Percentiles rank a stretch among this genome's conserved stretches.
Conservation (phyloP, 2,329 filamentous ascomycete genomes). For the Fusarium devonianum region DNA sequence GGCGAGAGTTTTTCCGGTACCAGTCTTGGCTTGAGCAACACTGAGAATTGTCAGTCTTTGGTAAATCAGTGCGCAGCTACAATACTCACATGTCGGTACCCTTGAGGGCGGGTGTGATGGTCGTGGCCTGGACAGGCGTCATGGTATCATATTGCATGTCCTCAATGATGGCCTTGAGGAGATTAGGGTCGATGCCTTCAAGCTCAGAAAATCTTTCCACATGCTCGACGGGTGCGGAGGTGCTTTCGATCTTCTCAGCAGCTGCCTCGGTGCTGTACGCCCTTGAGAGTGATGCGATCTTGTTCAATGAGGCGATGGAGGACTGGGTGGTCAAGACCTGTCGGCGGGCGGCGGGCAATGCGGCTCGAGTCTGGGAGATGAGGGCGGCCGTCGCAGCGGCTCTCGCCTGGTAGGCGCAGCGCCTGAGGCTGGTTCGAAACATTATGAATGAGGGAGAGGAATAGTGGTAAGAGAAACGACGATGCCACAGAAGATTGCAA, state of each 20-base stretch:
- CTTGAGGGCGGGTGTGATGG: constrained; percentile 79
- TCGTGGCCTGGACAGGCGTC: constrained; percentile 90
- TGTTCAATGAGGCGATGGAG: constrained; percentile 29
- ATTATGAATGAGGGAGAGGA: constrained; percentile 31
- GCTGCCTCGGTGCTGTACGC: constrained; percentile 52
- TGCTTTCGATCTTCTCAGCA: constrained; percentile 34
- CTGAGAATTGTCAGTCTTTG: constrained; percentile 45
- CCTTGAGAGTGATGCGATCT: constrained; percentile 40
- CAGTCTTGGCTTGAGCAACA: constrained; percentile 93
- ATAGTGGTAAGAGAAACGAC: constrained; percentile 2
- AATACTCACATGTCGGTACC: constrained; percentile 82
- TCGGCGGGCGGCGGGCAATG: constrained; percentile 38
- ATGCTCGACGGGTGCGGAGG: constrained; percentile 32
- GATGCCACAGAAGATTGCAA: constrained; percentile 18
- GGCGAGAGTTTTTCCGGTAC: constrained; percentile 94
- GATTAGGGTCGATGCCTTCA: constrained; percentile 63
- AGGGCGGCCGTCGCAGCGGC: constrained; percentile 41
- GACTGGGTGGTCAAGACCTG: constrained; percentile 31
- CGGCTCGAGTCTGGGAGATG: constrained; percentile 41
- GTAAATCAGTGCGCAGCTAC: neutral
- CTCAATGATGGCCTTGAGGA: constrained; percentile 73
- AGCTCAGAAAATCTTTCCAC: constrained; percentile 56
- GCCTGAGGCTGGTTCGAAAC: constrained; percentile 50
- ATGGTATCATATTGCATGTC: constrained; percentile 82
- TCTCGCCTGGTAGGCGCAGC: constrained; percentile 50